A percentile compares a stretch with the other conserved stretches of the same genome.
Evolutionary conservation across 2,329 filamentous ascomycete species (phyloP).

Genomic region (Pestalotiopsis fici): DNA sequence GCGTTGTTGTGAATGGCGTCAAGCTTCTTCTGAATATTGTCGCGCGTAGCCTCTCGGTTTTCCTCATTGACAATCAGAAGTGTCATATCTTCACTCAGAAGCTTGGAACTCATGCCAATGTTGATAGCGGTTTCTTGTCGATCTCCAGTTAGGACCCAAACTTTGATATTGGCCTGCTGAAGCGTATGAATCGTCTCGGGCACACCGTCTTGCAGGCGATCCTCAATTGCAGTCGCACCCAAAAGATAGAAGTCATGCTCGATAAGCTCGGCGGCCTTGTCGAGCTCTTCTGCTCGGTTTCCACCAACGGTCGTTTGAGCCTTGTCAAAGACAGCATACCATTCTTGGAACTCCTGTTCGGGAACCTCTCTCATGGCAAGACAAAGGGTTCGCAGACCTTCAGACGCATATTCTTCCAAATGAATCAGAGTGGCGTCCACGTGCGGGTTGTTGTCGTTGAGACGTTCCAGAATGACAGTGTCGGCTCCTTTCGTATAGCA

Average conservation of each 20-base stretch:
- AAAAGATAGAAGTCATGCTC: conserved; percentile 90
- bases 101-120: conserved; percentile 99
- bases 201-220: conserved; percentile 94
- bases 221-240: conserved; percentile 95
- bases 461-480: conserved; percentile 92
- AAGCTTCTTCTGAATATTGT: conserved; percentile 91
- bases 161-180: conserved; percentile 95
- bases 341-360: conserved; percentile 85
- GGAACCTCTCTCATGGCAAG: conserved; percentile 91
- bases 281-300: conserved; percentile 89
- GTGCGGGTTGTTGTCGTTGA: conserved; percentile 80
- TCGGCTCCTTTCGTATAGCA: conserved; percentile 97
- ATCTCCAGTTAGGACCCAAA: conserved; percentile 97
- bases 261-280: conserved; percentile 95
- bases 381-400: conserved; percentile 92
- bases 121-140: conserved; percentile 99
- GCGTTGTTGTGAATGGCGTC: conserved; percentile 86
- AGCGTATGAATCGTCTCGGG: conserved; percentile 97
- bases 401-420: conserved; percentile 97
- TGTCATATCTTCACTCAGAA: conserved; percentile 98
- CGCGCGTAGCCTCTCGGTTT: conserved; percentile 71
- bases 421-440: conserved; percentile 90
- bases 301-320: conserved; percentile 89
- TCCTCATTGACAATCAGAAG: conserved; percentile 96
- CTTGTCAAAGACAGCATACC: conserved; percentile 83